Evolutionary conservation across 306 rosid species (phyloP).

Genomic region (Rosa rugosa): DNA sequence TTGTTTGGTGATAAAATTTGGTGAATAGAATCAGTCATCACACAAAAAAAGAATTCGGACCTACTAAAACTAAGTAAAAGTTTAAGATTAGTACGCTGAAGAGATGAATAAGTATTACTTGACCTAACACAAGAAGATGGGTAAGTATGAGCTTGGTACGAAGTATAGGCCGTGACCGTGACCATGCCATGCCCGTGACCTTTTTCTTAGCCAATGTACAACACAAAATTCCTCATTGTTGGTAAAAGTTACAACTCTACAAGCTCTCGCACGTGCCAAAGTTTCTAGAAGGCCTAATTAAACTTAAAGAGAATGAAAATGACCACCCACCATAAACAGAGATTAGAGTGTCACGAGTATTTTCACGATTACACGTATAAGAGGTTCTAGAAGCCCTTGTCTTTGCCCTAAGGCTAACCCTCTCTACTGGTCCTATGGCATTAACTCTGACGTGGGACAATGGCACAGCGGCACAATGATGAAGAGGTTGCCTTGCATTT

Average conservation of each 20-base stretch:
- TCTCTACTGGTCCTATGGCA: background rate
- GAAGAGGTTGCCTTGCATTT: background rate
- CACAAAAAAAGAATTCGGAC: background rate
- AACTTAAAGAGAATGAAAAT: slow-evolving; percentile 15
- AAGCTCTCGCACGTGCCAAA: background rate
- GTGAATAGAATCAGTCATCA: background rate
- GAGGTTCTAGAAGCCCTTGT: slow-evolving; percentile 17
- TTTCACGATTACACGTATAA: background rate
- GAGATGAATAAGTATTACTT: background rate
- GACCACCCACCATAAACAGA: slow-evolving; percentile 6
- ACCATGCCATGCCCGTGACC: background rate
- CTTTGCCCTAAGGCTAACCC: background rate
- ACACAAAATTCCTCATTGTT: background rate
- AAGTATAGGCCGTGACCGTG: background rate
- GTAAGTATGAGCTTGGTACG: background rate
- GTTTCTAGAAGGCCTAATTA: slow-evolving; percentile 8
- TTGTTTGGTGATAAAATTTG: background rate
- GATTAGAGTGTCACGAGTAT: background rate
- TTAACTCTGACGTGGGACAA: background rate
- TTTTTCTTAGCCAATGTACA: background rate
- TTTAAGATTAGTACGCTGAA: background rate
- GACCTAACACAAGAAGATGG: background rate
- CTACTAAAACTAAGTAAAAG: background rate
- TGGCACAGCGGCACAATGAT: background rate
- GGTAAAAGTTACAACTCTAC: background rate